phyloP scores from a whole-genome alignment of 2,329 filamentous ascomycete species.

The Penicillium griseofulvum region DNA sequence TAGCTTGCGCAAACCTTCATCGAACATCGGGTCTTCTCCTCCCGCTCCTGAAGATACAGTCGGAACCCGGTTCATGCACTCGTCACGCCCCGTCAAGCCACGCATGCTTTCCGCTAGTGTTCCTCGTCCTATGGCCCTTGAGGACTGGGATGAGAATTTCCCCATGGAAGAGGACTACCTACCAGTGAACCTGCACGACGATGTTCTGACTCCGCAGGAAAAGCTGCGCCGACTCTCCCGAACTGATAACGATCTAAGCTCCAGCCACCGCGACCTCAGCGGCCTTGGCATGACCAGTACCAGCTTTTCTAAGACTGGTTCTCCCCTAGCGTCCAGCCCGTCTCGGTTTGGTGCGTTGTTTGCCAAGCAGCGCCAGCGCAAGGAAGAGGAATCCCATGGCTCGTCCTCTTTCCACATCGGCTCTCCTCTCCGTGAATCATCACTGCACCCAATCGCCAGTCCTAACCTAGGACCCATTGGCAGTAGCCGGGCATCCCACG shows the following conservation, averaged over 20 bases:
- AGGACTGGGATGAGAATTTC: conserved; percentile 65
- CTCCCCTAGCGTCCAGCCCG: conserved; percentile 58
- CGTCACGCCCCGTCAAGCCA: conserved; percentile 61
- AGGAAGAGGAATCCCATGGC: conserved; percentile 49
- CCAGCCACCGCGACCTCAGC: conserved; percentile 49
- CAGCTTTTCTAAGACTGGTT: conserved; percentile 52
- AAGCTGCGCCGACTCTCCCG: conserved; percentile 59
- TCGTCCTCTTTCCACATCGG: conserved; percentile 61
- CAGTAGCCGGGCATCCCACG: conserved; percentile 47
- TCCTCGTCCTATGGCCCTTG: conserved; percentile 50
- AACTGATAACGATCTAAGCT: conserved; percentile 53
- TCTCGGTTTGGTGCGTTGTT: conserved; percentile 62
- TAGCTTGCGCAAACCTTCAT: conserved; percentile 63
- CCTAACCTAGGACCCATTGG: conserved; percentile 53
- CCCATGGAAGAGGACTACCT: conserved; percentile 87
- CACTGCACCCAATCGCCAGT: conserved; percentile 50
- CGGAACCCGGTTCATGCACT: conserved; percentile 63
- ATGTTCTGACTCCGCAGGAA: conserved; percentile 62
- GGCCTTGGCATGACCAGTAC: conserved; percentile 52
- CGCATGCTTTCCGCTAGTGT: conserved; percentile 62
- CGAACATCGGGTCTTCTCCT: conserved; percentile 56
- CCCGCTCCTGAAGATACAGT: conserved; percentile 65
- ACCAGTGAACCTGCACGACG: conserved; percentile 65
- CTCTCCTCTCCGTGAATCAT: conserved; percentile 64
- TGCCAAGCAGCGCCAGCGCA: conserved; percentile 52